These are phyloP conservation scores for Zea luxurians DNA, from an alignment of 176 grass and related monocot species.

Conservation along the genomic window DNA sequence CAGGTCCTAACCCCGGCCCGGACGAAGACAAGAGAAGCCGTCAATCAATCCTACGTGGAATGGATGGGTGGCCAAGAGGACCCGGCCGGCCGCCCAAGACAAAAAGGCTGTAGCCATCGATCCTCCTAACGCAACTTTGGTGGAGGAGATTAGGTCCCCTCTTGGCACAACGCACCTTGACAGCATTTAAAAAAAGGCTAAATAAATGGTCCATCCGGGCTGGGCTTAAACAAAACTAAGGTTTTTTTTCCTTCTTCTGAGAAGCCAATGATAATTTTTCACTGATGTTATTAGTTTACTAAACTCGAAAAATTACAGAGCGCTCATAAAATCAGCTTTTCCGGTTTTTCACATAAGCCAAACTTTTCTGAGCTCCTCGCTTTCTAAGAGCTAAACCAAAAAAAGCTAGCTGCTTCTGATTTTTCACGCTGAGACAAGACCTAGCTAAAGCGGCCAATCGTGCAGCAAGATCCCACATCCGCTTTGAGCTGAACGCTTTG, in stretches of 20 bases:
- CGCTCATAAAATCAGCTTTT: too few species aligned
- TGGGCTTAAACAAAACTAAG: neutral
- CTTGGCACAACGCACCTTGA: conserved; percentile 36
- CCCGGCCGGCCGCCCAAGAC: conserved; percentile 26
- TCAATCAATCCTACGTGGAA: conserved; percentile 41
- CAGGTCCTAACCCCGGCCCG: neutral
- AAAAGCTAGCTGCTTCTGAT: too few species aligned
- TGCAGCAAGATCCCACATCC: conserved; percentile 22
- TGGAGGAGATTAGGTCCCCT: conserved; percentile 43
- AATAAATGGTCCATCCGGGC: neutral
- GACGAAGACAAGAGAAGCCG: conserved; percentile 20
- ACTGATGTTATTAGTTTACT: too few species aligned
- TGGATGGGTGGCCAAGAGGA: conserved; percentile 19
- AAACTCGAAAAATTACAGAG: too few species aligned
- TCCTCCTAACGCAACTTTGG: conserved; percentile 30
- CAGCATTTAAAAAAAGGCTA: neutral
- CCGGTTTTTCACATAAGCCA: too few species aligned
- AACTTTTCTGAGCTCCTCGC: too few species aligned
- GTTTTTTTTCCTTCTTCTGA: too few species aligned
- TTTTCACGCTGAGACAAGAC: too few species aligned
- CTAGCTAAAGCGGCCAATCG: conserved; percentile 1
- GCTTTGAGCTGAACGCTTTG: neutral
- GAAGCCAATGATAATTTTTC: too few species aligned
- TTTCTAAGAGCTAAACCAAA: too few species aligned
- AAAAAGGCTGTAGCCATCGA: neutral